These are phyloP conservation scores for Hirsutella minnesotensis DNA, from an alignment of 2,329 filamentous ascomycete genomes.

Conservation along the genomic window DNA sequence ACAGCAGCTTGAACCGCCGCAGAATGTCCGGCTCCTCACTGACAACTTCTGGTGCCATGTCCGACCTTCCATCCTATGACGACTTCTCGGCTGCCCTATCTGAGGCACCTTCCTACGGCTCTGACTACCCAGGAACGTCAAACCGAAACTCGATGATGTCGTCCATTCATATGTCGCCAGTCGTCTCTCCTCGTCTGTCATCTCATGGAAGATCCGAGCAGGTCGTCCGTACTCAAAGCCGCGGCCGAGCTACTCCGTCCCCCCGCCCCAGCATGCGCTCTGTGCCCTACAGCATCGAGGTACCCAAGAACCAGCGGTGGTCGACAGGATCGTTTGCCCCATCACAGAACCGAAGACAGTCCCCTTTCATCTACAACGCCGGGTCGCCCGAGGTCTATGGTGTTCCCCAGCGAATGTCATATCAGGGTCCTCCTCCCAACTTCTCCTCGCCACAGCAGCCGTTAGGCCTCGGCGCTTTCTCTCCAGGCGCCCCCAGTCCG, in stretches of 20 bases:
- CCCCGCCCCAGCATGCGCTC: slow-evolving; percentile 56
- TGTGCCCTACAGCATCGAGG: slow-evolving; percentile 60
- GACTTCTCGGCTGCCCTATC: slow-evolving; percentile 56
- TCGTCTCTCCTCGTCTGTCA: slow-evolving; percentile 57
- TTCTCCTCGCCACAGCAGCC: slow-evolving; percentile 34
- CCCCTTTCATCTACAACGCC: slow-evolving; percentile 53
- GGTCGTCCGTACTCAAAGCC: slow-evolving; percentile 48
- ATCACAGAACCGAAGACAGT: slow-evolving; percentile 39
- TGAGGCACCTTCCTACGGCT: slow-evolving; percentile 54
- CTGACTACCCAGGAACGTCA: slow-evolving; percentile 54
- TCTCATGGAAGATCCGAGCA: slow-evolving; percentile 48
- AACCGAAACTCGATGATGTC: slow-evolving; percentile 61
- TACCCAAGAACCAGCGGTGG: slow-evolving; percentile 59
- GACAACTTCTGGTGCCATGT: slow-evolving; percentile 51
- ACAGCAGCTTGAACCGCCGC: slow-evolving; percentile 41
- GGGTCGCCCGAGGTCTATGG: slow-evolving; percentile 48
- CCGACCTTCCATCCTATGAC: slow-evolving; percentile 60
- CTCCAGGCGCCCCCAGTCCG: slow-evolving; percentile 41
- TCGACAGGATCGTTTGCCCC: slow-evolving; percentile 63
- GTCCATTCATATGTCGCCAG: slow-evolving; percentile 59
- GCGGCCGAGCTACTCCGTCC: slow-evolving; percentile 60
- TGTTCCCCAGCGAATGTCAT: slow-evolving; percentile 42
- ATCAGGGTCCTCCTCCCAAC: slow-evolving; percentile 21
- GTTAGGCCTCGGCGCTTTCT: slow-evolving; percentile 42
- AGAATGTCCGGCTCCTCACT: slow-evolving; percentile 64